phyloP scores from a whole-genome alignment of 768 basidiomycete species.

The Pluteus cervinus region DNA sequence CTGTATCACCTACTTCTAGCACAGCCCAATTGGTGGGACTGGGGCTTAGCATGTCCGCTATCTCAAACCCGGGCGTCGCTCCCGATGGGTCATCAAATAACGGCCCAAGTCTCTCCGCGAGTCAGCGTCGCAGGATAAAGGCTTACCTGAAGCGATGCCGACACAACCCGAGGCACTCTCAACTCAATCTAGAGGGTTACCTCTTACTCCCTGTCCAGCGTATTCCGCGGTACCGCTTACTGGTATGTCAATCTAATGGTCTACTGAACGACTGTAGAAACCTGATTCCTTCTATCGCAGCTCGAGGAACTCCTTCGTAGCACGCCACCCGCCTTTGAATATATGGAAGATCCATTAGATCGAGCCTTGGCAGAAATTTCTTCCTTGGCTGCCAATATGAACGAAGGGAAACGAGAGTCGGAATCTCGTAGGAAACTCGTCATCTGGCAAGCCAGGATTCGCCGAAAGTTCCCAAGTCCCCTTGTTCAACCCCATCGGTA shows the following conservation, averaged over 20 bases:
- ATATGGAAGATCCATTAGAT: constrained; percentile 78
- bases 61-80: constrained; percentile 36
- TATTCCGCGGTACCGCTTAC: constrained; percentile 91
- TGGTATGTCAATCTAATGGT: constrained; percentile 34
- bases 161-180: constrained; percentile 84
- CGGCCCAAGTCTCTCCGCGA: constrained; percentile 57
- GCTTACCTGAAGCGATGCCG: constrained; percentile 87
- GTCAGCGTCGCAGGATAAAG: constrained; percentile 86
- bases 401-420: constrained; percentile 94
- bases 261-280: constrained; percentile 8
- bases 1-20: constrained; percentile 54
- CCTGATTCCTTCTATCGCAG: constrained; percentile 27
- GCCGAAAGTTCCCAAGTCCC: constrained; percentile 92
- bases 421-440: constrained; percentile 90
- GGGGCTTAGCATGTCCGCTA: constrained; percentile 49
- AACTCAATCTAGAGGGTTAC: constrained; percentile 92
- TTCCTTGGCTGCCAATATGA: constrained; percentile 88
- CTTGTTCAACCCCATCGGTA: constrained; percentile 96
- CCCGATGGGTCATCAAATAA: constrained; percentile 34
- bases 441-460: constrained; percentile 84
- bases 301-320: constrained; percentile 82
- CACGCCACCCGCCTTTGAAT: constrained; percentile 76
- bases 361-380: constrained; percentile 85
- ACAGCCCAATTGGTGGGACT: constrained; percentile 58
- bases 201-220: constrained; percentile 92